Evolutionary conservation across 352 stramenopile genomes (phyloP).

Genomic region (Phytophthora megakarya): DNA sequence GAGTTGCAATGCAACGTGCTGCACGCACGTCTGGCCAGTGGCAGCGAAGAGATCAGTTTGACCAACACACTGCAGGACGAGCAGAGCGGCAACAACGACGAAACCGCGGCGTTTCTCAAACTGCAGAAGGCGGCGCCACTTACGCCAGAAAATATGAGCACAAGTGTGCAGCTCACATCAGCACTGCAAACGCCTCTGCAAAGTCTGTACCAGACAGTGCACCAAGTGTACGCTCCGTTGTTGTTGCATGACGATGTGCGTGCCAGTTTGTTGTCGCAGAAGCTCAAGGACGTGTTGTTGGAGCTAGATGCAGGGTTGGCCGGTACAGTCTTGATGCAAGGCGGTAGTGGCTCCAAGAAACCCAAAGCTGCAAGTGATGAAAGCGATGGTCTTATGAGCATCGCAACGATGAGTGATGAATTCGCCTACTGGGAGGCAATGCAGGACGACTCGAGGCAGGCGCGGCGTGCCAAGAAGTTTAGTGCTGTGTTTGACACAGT

Average conservation of each 20-base stretch:
- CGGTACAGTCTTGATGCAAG: constrained; percentile 43
- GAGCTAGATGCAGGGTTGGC: constrained; percentile 76
- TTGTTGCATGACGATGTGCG: constrained; percentile 60
- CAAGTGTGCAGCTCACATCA: constrained; percentile 73
- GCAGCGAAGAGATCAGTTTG: constrained; percentile 26
- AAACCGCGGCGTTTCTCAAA: constrained; percentile 74
- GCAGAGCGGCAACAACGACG: constrained; percentile 20
- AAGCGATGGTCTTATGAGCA: constrained; percentile 61
- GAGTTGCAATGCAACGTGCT: constrained; percentile 67
- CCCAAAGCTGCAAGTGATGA: constrained; percentile 30
- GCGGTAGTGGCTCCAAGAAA: constrained; percentile 25
- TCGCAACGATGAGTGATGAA: constrained; percentile 87
- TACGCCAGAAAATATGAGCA: constrained; percentile 72
- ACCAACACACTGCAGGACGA: constrained; percentile 25
- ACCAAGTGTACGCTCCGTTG: constrained; percentile 84
- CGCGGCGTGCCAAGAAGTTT: constrained; percentile 79
- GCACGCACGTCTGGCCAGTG: constrained; percentile 47
- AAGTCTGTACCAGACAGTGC: constrained; percentile 81
- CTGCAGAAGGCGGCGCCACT: constrained; percentile 45
- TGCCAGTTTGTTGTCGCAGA: constrained; percentile 62
- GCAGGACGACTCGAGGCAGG: constrained; percentile 54
- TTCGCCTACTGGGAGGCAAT: constrained; percentile 84
- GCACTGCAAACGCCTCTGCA: constrained; percentile 70
- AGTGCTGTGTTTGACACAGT: constrained; percentile 80
- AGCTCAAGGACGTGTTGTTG: constrained; percentile 80